A percentile compares a stretch with the other conserved stretches of the same genome.
phyloP scores from a whole-genome alignment of 257 asterid species.

The Avicennia marina region DNA sequence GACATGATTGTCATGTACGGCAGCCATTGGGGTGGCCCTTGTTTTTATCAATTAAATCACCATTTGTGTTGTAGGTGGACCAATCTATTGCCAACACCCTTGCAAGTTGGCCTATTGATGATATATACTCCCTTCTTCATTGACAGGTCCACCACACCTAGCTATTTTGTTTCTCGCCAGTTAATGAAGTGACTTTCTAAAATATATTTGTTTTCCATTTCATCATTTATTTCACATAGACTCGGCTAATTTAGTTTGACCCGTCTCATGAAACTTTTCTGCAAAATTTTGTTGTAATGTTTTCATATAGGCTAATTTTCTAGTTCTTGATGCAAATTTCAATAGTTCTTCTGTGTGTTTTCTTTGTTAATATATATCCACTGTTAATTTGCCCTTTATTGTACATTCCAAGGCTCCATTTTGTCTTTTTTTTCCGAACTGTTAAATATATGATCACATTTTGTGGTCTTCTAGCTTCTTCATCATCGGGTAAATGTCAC shows the following conservation, averaged over 20 bases:
- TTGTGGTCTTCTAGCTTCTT: too few relatives aligned
- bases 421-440: too few relatives aligned
- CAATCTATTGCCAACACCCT: slow-evolving; percentile 1
- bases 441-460: too few relatives aligned
- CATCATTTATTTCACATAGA: background rate
- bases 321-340: background rate
- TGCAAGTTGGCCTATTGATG: slow-evolving; percentile 17
- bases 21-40: slow-evolving; percentile 1
- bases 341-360: background rate
- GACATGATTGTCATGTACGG: slow-evolving; percentile 14
- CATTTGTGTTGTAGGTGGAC: slow-evolving; percentile 13
- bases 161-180: background rate
- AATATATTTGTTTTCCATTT: background rate
- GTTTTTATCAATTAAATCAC: background rate
- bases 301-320: background rate
- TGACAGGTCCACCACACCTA: background rate
- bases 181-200: background rate
- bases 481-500: too few relatives aligned
- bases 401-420: too few relatives aligned
- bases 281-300: background rate
- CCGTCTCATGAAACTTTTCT: background rate
- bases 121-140: background rate
- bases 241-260: background rate
- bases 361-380: background rate
- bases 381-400: too few relatives aligned